Evolutionary conservation across 208 protist species (phyloP), one percentile per base, ranked within the genome.

Genomic region (Acanthamoeba healyi): DNA sequence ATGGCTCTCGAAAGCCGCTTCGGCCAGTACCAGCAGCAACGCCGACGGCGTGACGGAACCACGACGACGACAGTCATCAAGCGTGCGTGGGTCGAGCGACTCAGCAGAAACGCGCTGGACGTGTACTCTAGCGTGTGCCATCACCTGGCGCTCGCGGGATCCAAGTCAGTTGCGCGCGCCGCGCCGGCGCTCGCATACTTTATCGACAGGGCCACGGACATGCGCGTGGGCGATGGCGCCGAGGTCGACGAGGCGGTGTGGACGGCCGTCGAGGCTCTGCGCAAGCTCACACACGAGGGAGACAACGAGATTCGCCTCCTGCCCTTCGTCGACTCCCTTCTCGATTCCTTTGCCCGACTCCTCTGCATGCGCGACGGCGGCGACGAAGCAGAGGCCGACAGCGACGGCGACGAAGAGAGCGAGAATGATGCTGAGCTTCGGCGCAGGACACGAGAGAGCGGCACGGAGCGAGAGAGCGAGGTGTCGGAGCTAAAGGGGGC

Each of bases 91-190:
- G 40, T 72, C 14, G 40, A 91, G 54, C 24, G 29, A 10, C 56
- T 91, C 4, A 72, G 84, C 40, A 1, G 24, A 2, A 91, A 91
- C 49, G 58, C 84, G 29, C 40, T 91, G 15, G 84, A 91, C 9
- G 40, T 38, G 15, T 91, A 38, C 29, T 10, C 58, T 2, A 91
- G 40, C 84, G 40, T 91, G 34, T 61, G 36, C 38, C 84, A 91
- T 19, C 29, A n/a, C 32, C 36, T 12, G 29, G 10, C 84, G 22
- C 58, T 91, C 4, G 26, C 32, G 17, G 34, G 34, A 2, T 10
- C 26, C 22, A 5, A 15, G 5, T 9, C 40, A 15, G 79, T 40
- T 17, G 84, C 29, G 2, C 84, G 42, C 26, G 29, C 36, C 42
- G 32, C 34, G 15, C 58, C 84, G 22, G 26, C 84, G n/a, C 84